These are phyloP conservation scores for Polyporus tsugae DNA, from an alignment of 1,284 basidiomycete genomes.

Conservation along the genomic window DNA sequence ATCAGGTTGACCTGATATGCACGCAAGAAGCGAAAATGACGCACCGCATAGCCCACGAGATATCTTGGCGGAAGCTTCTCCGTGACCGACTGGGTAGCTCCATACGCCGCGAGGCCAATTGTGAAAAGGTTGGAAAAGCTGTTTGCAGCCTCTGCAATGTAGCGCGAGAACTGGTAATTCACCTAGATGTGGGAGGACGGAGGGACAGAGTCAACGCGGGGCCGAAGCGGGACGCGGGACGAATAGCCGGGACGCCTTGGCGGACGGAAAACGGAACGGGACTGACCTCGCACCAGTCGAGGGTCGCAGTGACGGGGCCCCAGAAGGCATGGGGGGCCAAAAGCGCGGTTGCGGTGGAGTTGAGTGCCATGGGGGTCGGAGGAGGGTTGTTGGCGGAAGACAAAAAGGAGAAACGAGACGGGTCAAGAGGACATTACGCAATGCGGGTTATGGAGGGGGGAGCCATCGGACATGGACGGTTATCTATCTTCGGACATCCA, in stretches of 20 bases:
- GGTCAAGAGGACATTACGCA: slow-evolving; percentile 29
- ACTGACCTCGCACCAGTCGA: slow-evolving; percentile 76
- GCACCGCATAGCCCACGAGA: slow-evolving; percentile 58
- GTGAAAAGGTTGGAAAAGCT: slow-evolving; percentile 69
- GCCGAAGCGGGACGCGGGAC: slow-evolving; percentile 20
- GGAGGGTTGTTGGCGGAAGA: slow-evolving; percentile 19
- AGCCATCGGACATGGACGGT: slow-evolving; percentile 8
- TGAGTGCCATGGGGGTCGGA: slow-evolving; percentile 26
- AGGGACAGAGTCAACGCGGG: slow-evolving; percentile 4
- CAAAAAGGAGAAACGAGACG: slow-evolving; percentile 26
- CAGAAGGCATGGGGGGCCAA: slow-evolving; percentile 45
- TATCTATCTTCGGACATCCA: slow-evolving; percentile 11
- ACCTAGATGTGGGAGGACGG: slow-evolving; percentile 46
- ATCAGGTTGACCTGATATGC: neutral
- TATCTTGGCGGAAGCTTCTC: slow-evolving; percentile 61
- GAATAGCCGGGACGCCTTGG: slow-evolving; percentile 5
- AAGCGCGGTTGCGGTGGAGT: slow-evolving; percentile 27
- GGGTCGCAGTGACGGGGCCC: slow-evolving; percentile 71
- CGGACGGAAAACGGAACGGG: slow-evolving; percentile 3
- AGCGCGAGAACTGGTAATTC: slow-evolving; percentile 76
- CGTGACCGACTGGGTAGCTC: slow-evolving; percentile 45
- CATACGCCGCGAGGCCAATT: slow-evolving; percentile 56
- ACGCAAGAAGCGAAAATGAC: slow-evolving; percentile 30
- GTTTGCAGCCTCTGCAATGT: slow-evolving; percentile 75
- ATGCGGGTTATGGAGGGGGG: slow-evolving; percentile 14